Percentiles rank a stretch among this genome's conserved stretches.
These are phyloP conservation scores for Corinectria fuckeliana DNA, from an alignment of 2,329 filamentous ascomycete species.

Conservation along the genomic window DNA sequence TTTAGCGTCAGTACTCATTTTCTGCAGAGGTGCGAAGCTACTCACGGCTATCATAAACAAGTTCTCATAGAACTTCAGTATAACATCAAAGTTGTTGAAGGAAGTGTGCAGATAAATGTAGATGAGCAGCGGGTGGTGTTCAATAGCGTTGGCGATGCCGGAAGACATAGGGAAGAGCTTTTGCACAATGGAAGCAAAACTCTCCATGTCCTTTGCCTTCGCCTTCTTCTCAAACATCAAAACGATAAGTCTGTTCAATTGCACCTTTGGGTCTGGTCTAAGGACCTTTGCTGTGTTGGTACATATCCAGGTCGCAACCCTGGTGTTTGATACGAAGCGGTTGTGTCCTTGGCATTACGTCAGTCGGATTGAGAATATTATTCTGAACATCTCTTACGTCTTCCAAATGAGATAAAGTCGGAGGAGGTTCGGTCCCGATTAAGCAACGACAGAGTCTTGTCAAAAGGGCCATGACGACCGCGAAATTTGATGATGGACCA, in stretches of 20 bases:
- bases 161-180: neutral
- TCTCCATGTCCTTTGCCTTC: neutral
- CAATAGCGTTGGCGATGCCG: constrained; percentile 1
- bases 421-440: neutral
- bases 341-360: neutral
- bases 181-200: neutral
- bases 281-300: neutral
- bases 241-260: neutral
- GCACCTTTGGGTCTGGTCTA: neutral
- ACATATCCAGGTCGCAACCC: constrained; percentile 13
- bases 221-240: constrained; percentile 9
- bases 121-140: constrained; percentile 6
- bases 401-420: neutral
- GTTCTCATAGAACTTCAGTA: neutral
- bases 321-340: neutral
- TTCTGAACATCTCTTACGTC: neutral
- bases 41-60: neutral
- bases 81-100: constrained; percentile 1
- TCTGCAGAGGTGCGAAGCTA: neutral
- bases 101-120: constrained; percentile 2
- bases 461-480: neutral
- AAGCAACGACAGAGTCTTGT: neutral
- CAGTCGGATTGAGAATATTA: neutral
- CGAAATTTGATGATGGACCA: constrained; percentile 16
- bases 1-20: neutral